Evolutionary conservation across 2,329 filamentous ascomycete genomes (phyloP).

Genomic region (Phaeosphaeria sp.): DNA sequence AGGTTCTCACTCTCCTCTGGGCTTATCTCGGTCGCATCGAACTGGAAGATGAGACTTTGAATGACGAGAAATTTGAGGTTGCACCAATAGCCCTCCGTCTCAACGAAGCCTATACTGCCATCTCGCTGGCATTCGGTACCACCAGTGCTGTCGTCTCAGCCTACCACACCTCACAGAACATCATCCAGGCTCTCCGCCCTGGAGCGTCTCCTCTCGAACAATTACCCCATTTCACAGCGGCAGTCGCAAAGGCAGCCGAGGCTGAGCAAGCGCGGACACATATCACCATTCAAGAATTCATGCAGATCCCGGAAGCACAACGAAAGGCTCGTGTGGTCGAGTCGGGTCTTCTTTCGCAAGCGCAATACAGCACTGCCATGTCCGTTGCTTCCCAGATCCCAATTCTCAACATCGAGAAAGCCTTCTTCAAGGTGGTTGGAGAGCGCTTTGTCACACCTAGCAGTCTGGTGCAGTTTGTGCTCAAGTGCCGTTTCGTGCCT

Average conservation of each 20-base stretch:
- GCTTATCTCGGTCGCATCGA: constrained; percentile 91
- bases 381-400: constrained; percentile 84
- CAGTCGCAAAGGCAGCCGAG: constrained; percentile 69
- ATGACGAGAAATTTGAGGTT: constrained; percentile 86
- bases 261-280: constrained; percentile 69
- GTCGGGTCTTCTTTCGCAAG: constrained; percentile 71
- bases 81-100: constrained; percentile 85
- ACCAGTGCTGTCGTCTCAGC: constrained; percentile 81
- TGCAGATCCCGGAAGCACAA: constrained; percentile 78
- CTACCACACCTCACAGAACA: constrained; percentile 80
- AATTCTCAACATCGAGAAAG: constrained; percentile 81
- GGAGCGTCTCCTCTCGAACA: constrained; percentile 87
- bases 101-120: constrained; percentile 85
- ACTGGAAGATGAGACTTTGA: constrained; percentile 76
- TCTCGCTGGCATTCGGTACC: constrained; percentile 85
- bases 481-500: constrained; percentile 93
- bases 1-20: constrained; percentile 90
- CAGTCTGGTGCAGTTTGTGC: constrained; percentile 89
- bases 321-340: constrained; percentile 75
- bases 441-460: constrained; percentile 92
- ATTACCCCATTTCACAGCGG: constrained; percentile 82
- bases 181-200: constrained; percentile 89
- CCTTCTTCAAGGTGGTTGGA: constrained; percentile 98
- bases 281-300: constrained; percentile 83
- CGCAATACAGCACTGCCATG: constrained; percentile 78